Base-by-base conservation (phyloP, 1,284 basidiomycete species). In the Rhodotorula sp. region DNA sequence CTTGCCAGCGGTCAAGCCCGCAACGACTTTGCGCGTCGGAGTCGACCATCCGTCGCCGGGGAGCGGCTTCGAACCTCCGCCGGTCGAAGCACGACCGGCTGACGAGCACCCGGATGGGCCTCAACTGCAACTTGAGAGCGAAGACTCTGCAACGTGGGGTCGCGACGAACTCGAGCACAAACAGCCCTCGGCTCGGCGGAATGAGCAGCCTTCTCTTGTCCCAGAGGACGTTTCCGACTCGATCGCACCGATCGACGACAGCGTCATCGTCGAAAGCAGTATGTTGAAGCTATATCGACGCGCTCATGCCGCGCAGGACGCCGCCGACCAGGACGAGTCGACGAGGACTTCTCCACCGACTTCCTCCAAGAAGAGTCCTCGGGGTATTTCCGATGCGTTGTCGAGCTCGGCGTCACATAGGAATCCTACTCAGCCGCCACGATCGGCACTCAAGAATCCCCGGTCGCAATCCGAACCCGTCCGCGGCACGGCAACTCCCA, bases 261-360 rank as follows among this genome's bases (percentile, higher is more conserved):
- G 44, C 17, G 14, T 42, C 10, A 42, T 62, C 12, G 60, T 83
- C 84, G 80, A 85, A 83, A 82, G 61, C 81, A 82, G 18, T 82
- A 81, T 53, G 55, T 48, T 67, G 24, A 37, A 46, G 4, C 46
- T 62, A 30, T 56, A 64, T 42, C n/a, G 51, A 26, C 44, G 37
- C 10, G 53, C 68, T 49, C 64, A 60, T 15, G 33, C 56, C 56
- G 14, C 54, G 22, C 12, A 14, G 15, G 54, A 30, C 17, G 30
- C 46, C 5, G 55, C 37, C 12, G 51, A n/a, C n/a, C n/a, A n/a
- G n/a, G 3, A 42, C 2, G 37, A 42, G 14, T 12, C n/a, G 84
- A 82, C 48, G 83, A 83, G 6, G 83, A 80, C 57, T 84, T 84
- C 20, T 84, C 84, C 5, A n/a, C 30, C 5, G 30, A n/a, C 10